Conservation (phyloP, 2,329 filamentous ascomycete species). For the Colletotrichum gigasporum region DNA sequence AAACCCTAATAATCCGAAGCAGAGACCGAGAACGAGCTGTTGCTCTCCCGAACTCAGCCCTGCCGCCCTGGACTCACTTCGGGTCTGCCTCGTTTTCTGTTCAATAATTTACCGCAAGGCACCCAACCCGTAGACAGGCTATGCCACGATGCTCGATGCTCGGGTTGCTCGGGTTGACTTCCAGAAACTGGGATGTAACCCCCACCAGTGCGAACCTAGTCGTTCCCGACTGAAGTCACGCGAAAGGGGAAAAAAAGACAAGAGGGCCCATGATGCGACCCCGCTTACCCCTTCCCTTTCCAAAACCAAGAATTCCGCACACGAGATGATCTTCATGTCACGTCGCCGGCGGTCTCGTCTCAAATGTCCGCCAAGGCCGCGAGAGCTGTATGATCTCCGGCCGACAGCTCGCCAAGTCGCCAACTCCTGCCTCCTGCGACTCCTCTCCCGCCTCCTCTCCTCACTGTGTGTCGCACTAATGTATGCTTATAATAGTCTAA, state of each 20-base stretch:
- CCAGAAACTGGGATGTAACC: no score
- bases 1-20: background rate
- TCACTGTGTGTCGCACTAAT: background rate
- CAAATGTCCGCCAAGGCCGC: conserved; percentile 1
- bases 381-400: conserved; percentile 9
- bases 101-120: no score
- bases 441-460: background rate
- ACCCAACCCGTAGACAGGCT: no score
- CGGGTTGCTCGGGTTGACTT: no score
- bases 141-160: no score
- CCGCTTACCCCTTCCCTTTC: background rate
- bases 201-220: no score
- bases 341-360: conserved; percentile 21
- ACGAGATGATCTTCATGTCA: conserved; percentile 13
- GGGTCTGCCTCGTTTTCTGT: no score
- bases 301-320: background rate
- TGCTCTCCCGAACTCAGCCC: background rate
- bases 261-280: background rate
- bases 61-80: background rate
- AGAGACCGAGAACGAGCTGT: background rate
- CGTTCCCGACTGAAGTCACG: background rate
- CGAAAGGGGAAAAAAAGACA: background rate
- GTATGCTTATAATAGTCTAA: conserved; percentile 11
- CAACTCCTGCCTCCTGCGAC: no score
- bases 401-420: conserved; percentile 25